Percentiles rank a stretch among this genome's conserved stretches.
phyloP scores from a whole-genome alignment of 768 basidiomycete species.

The Floccularia luteovirens region DNA sequence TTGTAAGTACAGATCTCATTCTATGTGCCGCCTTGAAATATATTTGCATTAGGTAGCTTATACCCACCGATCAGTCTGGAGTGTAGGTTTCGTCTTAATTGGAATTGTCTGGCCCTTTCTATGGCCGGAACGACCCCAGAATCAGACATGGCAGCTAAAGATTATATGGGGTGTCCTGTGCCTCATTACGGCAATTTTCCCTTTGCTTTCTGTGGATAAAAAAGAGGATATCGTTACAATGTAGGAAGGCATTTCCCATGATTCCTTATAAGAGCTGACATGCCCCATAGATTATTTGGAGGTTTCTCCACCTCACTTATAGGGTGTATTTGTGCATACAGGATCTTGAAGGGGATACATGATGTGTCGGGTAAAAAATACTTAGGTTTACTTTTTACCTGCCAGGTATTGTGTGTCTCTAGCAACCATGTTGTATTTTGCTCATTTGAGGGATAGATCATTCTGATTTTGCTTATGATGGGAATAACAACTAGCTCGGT shows the following conservation, averaged over 20 bases:
- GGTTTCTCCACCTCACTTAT: conserved; percentile 34
- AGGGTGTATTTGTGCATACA: conserved; percentile 15
- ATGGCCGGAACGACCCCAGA: conserved; percentile 33
- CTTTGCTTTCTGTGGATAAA: conserved; percentile 66
- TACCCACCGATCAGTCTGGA: conserved; percentile 66
- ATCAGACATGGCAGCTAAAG: conserved; percentile 15
- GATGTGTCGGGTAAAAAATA: no score
- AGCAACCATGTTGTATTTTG: neutral
- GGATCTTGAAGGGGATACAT: neutral
- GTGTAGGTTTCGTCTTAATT: conserved; percentile 50
- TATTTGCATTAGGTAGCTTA: conserved; percentile 49
- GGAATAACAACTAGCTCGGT: conserved; percentile 52
- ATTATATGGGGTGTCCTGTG: conserved; percentile 43
- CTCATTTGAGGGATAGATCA: conserved; percentile 21
- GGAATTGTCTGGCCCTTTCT: conserved; percentile 61
- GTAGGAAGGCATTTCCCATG: conserved; percentile 29
- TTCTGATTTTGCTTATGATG: conserved; percentile 39
- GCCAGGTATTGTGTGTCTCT: conserved; percentile 1
- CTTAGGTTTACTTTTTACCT: no score
- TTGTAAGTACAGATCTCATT: conserved; percentile 36
- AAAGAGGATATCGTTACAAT: conserved; percentile 51
- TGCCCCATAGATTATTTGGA: conserved; percentile 31
- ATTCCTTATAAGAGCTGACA: neutral
- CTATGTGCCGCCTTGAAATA: neutral
- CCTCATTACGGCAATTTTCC: conserved; percentile 55